Evolutionary conservation across 345 rosid species (phyloP).

Genomic region (Syzygium oleosum): DNA sequence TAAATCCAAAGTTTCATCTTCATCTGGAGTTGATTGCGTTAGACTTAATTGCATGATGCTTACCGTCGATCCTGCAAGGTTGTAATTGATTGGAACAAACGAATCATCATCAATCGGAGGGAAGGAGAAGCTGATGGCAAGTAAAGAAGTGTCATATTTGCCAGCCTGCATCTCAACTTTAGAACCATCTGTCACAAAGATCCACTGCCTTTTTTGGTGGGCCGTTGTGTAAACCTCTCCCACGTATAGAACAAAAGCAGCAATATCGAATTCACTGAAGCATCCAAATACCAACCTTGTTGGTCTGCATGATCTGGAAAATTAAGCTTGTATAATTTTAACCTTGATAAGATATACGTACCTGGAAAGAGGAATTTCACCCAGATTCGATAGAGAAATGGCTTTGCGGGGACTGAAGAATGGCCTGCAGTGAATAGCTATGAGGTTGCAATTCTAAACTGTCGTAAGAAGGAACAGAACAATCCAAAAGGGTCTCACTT

Average conservation of each 20-base stretch:
- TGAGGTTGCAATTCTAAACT: background rate
- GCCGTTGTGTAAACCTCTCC: slow-evolving; percentile 54
- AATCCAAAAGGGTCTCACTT: slow-evolving; percentile 33
- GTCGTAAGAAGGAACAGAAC: slow-evolving; percentile 1
- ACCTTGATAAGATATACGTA: background rate
- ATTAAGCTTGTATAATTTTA: background rate
- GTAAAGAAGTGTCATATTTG: slow-evolving; percentile 45
- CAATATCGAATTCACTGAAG: slow-evolving; percentile 81
- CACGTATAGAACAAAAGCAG: slow-evolving; percentile 60
- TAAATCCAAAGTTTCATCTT: background rate
- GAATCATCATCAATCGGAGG: slow-evolving; percentile 37
- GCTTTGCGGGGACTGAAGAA: slow-evolving; percentile 77
- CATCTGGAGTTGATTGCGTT: background rate
- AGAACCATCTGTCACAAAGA: slow-evolving; percentile 79
- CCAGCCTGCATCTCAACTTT: slow-evolving; percentile 21
- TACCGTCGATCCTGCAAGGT: slow-evolving; percentile 83
- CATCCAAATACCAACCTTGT: background rate
- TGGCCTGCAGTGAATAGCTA: slow-evolving; percentile 39
- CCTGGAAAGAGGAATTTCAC: slow-evolving; percentile 78
- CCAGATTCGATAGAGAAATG: slow-evolving; percentile 44
- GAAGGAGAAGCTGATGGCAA: slow-evolving; percentile 77
- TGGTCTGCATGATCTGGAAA: background rate
- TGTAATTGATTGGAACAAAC: slow-evolving; percentile 41
- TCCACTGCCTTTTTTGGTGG: slow-evolving; percentile 78
- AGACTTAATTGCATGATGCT: slow-evolving; percentile 11